Conservation (phyloP, 2,329 filamentous ascomycete species). For the Helotiales sp. region DNA sequence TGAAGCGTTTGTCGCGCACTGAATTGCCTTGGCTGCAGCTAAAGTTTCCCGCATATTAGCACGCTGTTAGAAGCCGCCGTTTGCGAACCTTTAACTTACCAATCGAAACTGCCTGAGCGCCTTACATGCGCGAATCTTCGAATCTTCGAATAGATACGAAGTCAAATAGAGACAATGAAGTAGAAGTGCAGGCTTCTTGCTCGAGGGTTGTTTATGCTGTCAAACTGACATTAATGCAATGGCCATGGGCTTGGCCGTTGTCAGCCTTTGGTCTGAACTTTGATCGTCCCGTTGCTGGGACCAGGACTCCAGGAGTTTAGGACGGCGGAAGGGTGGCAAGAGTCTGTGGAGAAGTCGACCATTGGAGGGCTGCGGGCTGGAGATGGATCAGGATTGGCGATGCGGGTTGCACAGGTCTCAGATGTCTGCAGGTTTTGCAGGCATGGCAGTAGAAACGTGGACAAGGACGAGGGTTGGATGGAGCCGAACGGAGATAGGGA, state of each 20-base stretch:
- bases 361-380: neutral
- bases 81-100: neutral
- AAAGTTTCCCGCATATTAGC: neutral
- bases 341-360: neutral
- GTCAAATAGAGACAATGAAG: neutral
- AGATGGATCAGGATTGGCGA: neutral
- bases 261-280: neutral
- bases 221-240: too few relatives aligned
- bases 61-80: neutral
- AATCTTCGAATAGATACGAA: too few relatives aligned
- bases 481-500: neutral
- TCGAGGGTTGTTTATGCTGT: neutral
- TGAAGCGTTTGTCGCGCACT: neutral
- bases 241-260: neutral
- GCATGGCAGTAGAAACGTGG: neutral
- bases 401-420: neutral
- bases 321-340: neutral
- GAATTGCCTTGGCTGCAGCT: neutral
- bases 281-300: too few relatives aligned
- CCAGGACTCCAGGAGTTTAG: too few relatives aligned
- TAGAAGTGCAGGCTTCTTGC: neutral
- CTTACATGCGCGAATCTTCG: neutral
- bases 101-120: neutral
- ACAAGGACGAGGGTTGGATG: neutral
- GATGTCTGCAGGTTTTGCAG: neutral